phyloP scores from a whole-genome alignment of 2,329 filamentous ascomycete genomes.

The Hypoxylon sp. region DNA sequence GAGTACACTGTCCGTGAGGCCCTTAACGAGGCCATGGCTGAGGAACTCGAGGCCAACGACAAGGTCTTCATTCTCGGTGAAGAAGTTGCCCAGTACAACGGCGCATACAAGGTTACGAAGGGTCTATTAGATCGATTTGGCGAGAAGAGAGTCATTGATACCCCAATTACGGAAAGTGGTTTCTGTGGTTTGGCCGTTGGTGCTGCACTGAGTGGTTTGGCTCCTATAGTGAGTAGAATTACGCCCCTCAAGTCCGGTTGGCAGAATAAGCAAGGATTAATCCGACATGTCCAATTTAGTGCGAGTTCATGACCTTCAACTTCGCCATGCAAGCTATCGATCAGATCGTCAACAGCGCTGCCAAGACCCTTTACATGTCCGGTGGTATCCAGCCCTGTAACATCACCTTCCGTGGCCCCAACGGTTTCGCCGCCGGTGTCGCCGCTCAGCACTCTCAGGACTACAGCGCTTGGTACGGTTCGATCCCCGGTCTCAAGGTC shows the following conservation, averaged over 20 bases:
- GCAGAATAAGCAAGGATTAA: conserved; percentile 21
- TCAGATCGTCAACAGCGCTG: conserved; percentile 98
- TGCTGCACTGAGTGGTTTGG: conserved; percentile 92
- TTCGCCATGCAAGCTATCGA: conserved; percentile 99
- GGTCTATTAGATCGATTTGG: conserved; percentile 97
- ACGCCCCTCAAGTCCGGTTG: not conserved
- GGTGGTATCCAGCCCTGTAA: conserved; percentile 99
- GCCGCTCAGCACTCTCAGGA: conserved; percentile 99
- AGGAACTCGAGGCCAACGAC: conserved; percentile 93
- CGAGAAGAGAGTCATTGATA: conserved; percentile 97
- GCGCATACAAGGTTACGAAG: conserved; percentile 99
- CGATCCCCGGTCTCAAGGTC: conserved; percentile 97
- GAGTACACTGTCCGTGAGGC: conserved; percentile 97
- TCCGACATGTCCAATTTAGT: conserved; percentile 64
- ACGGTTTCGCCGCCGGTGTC: conserved; percentile 96
- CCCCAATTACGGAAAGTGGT: conserved; percentile 96
- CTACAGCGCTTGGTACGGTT: conserved; percentile 98
- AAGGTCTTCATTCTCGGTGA: conserved; percentile 98
- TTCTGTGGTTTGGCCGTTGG: conserved; percentile 95
- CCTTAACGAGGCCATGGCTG: conserved; percentile 95
- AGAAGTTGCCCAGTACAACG: conserved; percentile 99
- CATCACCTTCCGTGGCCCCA: conserved; percentile 99
- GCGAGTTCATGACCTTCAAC: conserved; percentile 99
- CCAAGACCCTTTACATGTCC: conserved; percentile 99
- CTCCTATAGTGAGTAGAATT: conserved; percentile 82